Evolutionary conservation across 148 eudicot genomes (phyloP).

Genomic region (Chenopodium quinoa): DNA sequence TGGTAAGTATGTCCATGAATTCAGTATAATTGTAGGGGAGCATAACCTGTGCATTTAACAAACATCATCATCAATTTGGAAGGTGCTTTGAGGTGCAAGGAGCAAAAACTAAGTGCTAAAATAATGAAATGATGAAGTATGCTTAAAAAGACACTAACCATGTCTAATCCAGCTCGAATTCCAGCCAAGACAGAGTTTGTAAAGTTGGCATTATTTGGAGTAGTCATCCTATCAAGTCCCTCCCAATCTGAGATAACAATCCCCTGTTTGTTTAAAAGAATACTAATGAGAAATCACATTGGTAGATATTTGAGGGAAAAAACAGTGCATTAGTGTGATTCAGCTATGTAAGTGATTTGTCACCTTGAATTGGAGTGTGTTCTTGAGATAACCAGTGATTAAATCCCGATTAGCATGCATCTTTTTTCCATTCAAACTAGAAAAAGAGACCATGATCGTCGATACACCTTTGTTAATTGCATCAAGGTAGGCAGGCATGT

Average conservation of each 20-base stretch:
- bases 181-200: constrained; percentile 33
- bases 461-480: constrained; percentile 34
- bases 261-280: constrained; percentile 12
- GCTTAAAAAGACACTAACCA: constrained; percentile 23
- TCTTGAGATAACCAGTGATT: constrained; percentile 31
- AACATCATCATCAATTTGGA: neutral
- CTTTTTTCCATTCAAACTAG: constrained; percentile 36
- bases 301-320: neutral
- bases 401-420: constrained; percentile 34
- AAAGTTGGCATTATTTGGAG: constrained; percentile 33
- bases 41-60: constrained; percentile 25
- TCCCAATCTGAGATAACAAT: constrained; percentile 34
- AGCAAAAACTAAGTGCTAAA: neutral
- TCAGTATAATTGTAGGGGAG: constrained; percentile 32
- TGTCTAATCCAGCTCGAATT: constrained; percentile 34
- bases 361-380: constrained; percentile 41
- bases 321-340: neutral
- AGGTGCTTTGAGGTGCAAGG: neutral
- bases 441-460: constrained; percentile 35
- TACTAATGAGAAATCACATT: neutral
- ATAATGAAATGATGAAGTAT: neutral
- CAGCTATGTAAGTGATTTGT: neutral
- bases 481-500: constrained; percentile 42
- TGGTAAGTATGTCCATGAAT: constrained; percentile 29
- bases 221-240: constrained; percentile 33